These are phyloP conservation scores for Coniophora puteana DNA, from an alignment of 1,284 basidiomycete genomes.

Conservation along the genomic window DNA sequence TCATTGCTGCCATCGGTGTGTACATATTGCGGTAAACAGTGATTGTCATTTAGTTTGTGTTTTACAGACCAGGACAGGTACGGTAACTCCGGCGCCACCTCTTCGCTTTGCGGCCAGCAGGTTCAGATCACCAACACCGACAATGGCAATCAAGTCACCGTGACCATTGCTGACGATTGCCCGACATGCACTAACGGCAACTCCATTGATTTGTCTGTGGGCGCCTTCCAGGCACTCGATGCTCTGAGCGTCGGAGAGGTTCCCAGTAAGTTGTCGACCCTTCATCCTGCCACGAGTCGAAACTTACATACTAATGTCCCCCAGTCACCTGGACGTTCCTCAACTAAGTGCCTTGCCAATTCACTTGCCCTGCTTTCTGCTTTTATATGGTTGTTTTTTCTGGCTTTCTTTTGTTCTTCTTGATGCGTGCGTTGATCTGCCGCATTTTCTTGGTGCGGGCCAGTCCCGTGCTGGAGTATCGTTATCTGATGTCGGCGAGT, in stretches of 20 bases:
- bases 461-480: slow-evolving; percentile 14
- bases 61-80: slow-evolving; percentile 48
- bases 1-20: slow-evolving; percentile 68
- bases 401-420: too few relatives aligned
- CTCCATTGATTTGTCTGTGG: slow-evolving; percentile 80
- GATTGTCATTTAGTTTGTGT: too few relatives aligned
- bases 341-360: slow-evolving; percentile 24
- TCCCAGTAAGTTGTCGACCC: slow-evolving; percentile 40
- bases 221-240: slow-evolving; percentile 67
- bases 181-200: slow-evolving; percentile 69
- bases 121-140: slow-evolving; percentile 62
- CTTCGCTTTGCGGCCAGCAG: slow-evolving; percentile 60
- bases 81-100: slow-evolving; percentile 42
- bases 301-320: neutral
- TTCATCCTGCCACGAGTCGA: slow-evolving; percentile 2
- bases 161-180: slow-evolving; percentile 76
- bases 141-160: slow-evolving; percentile 57
- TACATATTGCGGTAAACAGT: slow-evolving; percentile 13
- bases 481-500: slow-evolving; percentile 8
- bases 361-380: too few relatives aligned
- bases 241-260: slow-evolving; percentile 54
- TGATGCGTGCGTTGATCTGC: slow-evolving; percentile 9
- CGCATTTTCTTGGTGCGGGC: slow-evolving; percentile 16
- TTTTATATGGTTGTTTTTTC: slow-evolving; percentile 10
- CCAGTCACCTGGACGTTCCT: slow-evolving; percentile 47